phyloP scores from a whole-genome alignment of 2,329 filamentous ascomycete genomes.

The Salinomyces thailandicus region DNA sequence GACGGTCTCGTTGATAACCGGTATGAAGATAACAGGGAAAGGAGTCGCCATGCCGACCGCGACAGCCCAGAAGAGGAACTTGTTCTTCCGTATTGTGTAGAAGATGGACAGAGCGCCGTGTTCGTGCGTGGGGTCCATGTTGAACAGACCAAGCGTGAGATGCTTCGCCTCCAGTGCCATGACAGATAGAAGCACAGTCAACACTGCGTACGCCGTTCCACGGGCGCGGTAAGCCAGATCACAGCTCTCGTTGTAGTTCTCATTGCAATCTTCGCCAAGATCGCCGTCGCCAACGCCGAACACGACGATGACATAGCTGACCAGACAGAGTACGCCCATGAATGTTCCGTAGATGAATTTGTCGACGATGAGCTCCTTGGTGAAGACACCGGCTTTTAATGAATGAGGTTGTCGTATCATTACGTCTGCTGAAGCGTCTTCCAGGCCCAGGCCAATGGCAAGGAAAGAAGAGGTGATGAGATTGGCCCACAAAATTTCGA shows the following conservation, averaged over 20 bases:
- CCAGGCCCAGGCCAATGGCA: constrained; percentile 37
- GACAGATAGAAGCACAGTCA: constrained; percentile 35
- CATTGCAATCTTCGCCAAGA: constrained; percentile 35
- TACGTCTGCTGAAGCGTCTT: constrained; percentile 36
- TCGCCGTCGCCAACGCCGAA: constrained; percentile 34
- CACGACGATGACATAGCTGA: constrained; percentile 35
- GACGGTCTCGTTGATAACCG: constrained; percentile 35
- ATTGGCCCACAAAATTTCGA: constrained; percentile 40
- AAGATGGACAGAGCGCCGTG: constrained; percentile 22
- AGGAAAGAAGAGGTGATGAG: constrained; percentile 39
- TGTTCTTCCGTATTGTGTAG: constrained; percentile 29
- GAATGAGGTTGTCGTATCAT: constrained; percentile 37
- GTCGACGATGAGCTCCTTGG: constrained; percentile 36
- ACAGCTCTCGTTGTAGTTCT: constrained; percentile 33
- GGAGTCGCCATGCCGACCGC: constrained; percentile 32
- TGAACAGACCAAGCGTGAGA: constrained; percentile 34
- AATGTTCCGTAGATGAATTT: constrained; percentile 40
- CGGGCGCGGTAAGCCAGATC: constrained; percentile 35
- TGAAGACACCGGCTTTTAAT: constrained; percentile 35
- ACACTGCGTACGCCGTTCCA: constrained; percentile 35
- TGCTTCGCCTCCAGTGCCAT: constrained; percentile 42
- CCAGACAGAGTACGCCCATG: constrained; percentile 36
- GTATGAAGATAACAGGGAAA: constrained; percentile 38
- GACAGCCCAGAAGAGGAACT: constrained; percentile 35
- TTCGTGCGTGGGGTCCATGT: constrained; percentile 32